A percentile compares a stretch with the other conserved stretches of the same genome.
These are phyloP conservation scores for Cyclanthera cordifolia DNA, from an alignment of 306 rosid species.

Conservation along the genomic window DNA sequence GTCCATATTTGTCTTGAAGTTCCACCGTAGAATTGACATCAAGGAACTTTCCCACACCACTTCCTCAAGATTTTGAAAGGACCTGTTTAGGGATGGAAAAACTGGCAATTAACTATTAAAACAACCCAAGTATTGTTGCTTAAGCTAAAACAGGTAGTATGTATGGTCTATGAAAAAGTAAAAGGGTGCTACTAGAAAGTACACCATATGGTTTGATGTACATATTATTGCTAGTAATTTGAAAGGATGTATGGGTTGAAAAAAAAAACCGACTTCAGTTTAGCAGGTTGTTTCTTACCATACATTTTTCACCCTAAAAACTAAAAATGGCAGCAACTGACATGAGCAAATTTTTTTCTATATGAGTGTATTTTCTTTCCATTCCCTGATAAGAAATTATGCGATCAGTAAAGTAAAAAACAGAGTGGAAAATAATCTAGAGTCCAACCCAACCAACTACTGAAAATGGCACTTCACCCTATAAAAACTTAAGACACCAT, in stretches of 20 bases:
- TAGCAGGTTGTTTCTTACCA: not conserved
- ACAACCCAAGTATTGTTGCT: conserved; percentile 4
- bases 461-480: not conserved
- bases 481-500: not conserved
- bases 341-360: not conserved
- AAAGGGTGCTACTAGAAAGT: not conserved
- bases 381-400: not conserved
- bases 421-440: not conserved
- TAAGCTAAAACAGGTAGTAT: not conserved
- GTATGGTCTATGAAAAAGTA: not conserved
- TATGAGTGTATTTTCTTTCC: not conserved
- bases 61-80: conserved; percentile 54
- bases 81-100: conserved; percentile 37
- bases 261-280: not conserved
- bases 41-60: conserved; percentile 53
- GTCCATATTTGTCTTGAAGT: conserved; percentile 48
- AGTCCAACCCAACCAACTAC: not conserved
- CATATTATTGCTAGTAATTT: not conserved
- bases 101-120: conserved; percentile 12
- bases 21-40: conserved; percentile 61
- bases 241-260: not conserved
- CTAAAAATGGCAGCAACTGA: not conserved
- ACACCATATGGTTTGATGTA: not conserved
- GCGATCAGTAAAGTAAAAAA: not conserved
- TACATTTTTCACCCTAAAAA: not conserved